Conservation (phyloP, 2,329 filamentous ascomycete genomes). For the Aspergillus glaucus region DNA sequence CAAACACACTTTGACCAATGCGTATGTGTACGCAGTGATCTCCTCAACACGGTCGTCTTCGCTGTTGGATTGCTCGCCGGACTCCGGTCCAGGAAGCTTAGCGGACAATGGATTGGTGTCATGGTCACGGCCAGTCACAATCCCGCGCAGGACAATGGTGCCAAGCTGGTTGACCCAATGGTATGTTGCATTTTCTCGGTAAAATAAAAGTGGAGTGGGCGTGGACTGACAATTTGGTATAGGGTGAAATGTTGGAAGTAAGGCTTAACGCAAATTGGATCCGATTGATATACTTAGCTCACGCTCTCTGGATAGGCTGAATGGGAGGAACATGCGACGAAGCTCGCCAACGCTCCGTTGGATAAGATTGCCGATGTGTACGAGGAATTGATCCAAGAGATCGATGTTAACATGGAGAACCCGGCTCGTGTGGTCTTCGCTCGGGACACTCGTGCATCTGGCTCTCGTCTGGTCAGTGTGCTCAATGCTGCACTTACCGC, state of each 20-base stretch:
- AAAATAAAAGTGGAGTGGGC: background rate
- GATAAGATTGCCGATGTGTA: conserved; percentile 74
- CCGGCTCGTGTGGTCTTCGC: conserved; percentile 81
- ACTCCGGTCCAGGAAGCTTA: conserved; percentile 81
- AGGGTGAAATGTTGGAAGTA: conserved; percentile 94
- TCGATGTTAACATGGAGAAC: conserved; percentile 66
- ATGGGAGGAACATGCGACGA: conserved; percentile 86
- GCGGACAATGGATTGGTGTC: conserved; percentile 86
- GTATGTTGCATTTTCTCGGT: conserved; percentile 30
- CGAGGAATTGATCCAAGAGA: conserved; percentile 64
- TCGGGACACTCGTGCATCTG: conserved; percentile 87
- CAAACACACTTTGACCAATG: conserved; percentile 29
- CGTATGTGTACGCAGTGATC: conserved; percentile 47
- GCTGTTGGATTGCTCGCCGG: conserved; percentile 84
- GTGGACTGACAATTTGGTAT: conserved; percentile 10
- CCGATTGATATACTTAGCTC: background rate
- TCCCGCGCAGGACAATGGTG: conserved; percentile 79
- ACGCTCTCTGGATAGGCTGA: conserved; percentile 48
- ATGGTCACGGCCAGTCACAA: conserved; percentile 97
- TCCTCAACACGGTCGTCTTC: conserved; percentile 88
- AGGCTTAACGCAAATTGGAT: conserved; percentile 10
- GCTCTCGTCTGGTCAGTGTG: conserved; percentile 72
- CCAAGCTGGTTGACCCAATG: conserved; percentile 95
- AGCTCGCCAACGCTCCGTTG: conserved; percentile 74
- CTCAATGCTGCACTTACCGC: conserved; percentile 74